Evolutionary conservation across 768 basidiomycete genomes (phyloP).

Genomic region (Naganishia onofrii): DNA sequence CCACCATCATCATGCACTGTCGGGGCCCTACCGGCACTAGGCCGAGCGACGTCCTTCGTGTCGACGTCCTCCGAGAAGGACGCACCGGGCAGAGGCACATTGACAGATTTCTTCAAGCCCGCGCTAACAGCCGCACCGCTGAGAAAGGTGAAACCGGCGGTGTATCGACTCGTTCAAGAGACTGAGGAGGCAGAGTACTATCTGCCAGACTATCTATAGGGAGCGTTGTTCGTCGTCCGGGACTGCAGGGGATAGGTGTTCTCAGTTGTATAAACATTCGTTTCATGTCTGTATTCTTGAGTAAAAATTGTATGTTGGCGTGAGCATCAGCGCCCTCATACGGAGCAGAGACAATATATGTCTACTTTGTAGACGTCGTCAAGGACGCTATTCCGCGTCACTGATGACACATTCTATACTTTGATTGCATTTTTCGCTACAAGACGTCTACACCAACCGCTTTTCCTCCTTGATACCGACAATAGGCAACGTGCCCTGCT

Average conservation of each 20-base stretch:
- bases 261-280: too few relatives aligned
- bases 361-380: too few relatives aligned
- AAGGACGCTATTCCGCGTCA: not conserved
- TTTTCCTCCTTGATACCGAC: slow-evolving; percentile 20
- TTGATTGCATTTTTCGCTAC: not conserved
- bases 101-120: slow-evolving; percentile 10
- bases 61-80: not conserved
- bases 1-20: not conserved
- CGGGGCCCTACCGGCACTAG: not conserved
- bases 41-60: not conserved
- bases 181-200: slow-evolving; percentile 18
- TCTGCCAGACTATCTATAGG: slow-evolving; percentile 11
- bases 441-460: not conserved
- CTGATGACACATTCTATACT: slow-evolving; percentile 10
- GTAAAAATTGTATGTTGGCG: too few relatives aligned
- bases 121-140: not conserved
- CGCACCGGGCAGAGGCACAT: not conserved
- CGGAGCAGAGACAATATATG: too few relatives aligned
- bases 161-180: slow-evolving; percentile 13
- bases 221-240: too few relatives aligned
- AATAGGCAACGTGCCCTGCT: slow-evolving; percentile 13
- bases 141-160: slow-evolving; percentile 1
- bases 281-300: too few relatives aligned
- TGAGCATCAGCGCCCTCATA: too few relatives aligned
- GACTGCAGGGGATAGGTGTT: too few relatives aligned